Evolutionary conservation across 2,329 filamentous ascomycete genomes (phyloP), one percentile per base, ranked within the genome.

Genomic region (Aaosphaeria arxii): DNA sequence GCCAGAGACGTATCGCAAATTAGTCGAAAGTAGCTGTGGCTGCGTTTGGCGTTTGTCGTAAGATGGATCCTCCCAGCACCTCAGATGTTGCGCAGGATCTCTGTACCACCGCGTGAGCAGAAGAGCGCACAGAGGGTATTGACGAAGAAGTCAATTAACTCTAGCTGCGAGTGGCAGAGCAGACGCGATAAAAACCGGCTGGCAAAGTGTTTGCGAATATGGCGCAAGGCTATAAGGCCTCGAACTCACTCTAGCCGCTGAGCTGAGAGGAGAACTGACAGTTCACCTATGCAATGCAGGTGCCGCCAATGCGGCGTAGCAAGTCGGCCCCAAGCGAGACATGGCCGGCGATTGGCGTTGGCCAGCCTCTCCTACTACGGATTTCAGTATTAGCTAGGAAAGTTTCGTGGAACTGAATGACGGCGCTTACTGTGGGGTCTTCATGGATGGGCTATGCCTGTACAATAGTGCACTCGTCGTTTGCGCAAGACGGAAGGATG

Each of bases 1-100:
- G 17, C 17, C 17, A 24, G 17, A 24, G 17, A 24, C 40, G 44
- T 40, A 46, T 52, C 49, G 52, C 52, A 35, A 17, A 38, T 17
- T 44, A 35, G 35, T 46, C 30, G 29, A 47, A 24, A 24, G 17
- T 24, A 24, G 17, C 17, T 24, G 17, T 24, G 17, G 17, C 33
- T 36, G 33, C n/a, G n/a, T 36, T n/a, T n/a, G 33, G 7, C 33
- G 33, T n/a, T 36, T 36, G 33, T 36, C n/a, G 33, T 9, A 9
- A 9, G 33, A 36, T n/a, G 33, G 9, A 9, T 36, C 33, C n/a
- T 36, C n/a, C 33, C 9, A 9, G 33, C 33, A n/a, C n/a, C 33
- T 9, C 9, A 9, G 7, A 36, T 36, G n/a, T 36, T 36, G 33
- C n/a, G 17, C 17, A 24, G 17, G 17, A 24, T 24, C 17, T 24